These are phyloP conservation scores for Cladosporium sp. DNA, from an alignment of 2,329 filamentous ascomycete genomes.

Conservation along the genomic window DNA sequence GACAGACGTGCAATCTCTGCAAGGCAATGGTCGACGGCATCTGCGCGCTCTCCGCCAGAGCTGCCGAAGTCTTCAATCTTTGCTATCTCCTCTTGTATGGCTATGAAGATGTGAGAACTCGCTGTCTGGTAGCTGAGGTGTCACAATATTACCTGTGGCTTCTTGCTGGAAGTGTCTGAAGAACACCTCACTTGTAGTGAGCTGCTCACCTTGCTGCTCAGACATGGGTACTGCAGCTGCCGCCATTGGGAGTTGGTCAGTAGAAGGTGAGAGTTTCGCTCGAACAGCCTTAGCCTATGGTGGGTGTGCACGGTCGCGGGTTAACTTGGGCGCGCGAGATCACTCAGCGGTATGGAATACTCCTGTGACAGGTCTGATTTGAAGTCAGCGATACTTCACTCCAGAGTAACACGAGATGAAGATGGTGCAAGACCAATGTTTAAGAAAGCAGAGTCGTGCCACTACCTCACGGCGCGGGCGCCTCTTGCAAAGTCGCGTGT, in stretches of 20 bases:
- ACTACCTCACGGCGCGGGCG: too few species aligned
- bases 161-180: conserved; percentile 77
- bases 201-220: conserved; percentile 11
- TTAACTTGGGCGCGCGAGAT: too few species aligned
- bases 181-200: conserved; percentile 65
- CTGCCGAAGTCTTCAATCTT: conserved; percentile 57
- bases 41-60: conserved; percentile 67
- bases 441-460: too few species aligned
- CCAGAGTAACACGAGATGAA: too few species aligned
- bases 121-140: not conserved
- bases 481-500: too few species aligned
- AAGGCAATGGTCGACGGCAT: conserved; percentile 74
- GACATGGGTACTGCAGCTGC: conserved; percentile 3
- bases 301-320: too few species aligned
- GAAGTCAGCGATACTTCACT: too few species aligned
- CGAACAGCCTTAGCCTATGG: too few species aligned
- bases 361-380: too few species aligned
- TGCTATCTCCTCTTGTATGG: conserved; percentile 68
- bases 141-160: conserved; percentile 52
- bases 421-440: too few species aligned
- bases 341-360: too few species aligned
- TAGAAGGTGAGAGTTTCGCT: too few species aligned
- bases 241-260: not conserved
- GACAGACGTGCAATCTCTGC: conserved; percentile 74
- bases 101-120: conserved; percentile 39